Percentiles rank a stretch among this genome's conserved stretches.
These are phyloP conservation scores for Trametes polyzona DNA, from an alignment of 1,284 basidiomycete genomes.

Conservation along the genomic window DNA sequence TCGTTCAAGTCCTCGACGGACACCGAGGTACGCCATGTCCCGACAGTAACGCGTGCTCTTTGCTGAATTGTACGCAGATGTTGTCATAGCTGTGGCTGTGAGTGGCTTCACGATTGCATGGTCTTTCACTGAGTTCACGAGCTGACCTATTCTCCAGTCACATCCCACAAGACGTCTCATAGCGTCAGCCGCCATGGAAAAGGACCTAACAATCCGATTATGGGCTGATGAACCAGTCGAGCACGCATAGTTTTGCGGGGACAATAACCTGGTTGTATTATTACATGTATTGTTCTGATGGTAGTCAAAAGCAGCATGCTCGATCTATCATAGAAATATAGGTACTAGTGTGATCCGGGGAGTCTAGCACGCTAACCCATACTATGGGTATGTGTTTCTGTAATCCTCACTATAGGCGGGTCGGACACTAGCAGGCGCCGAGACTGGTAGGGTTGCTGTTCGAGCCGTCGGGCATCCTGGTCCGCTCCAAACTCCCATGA, in stretches of 20 bases:
- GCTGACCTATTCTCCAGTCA: constrained; percentile 46
- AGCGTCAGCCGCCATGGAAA: constrained; percentile 84
- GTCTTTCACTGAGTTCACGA: neutral
- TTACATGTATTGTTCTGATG: neutral
- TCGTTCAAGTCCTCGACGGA: constrained; percentile 77
- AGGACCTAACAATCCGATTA: constrained; percentile 78
- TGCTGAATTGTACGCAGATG: constrained; percentile 50
- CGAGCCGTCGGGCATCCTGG: neutral
- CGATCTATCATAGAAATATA: too few species aligned
- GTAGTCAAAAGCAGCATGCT: too few species aligned
- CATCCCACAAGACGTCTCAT: constrained; percentile 76
- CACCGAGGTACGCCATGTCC: constrained; percentile 67
- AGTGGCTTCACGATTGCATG: constrained; percentile 32
- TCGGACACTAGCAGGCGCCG: neutral
- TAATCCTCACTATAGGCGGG: too few species aligned
- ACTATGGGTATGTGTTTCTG: too few species aligned
- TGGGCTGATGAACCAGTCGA: constrained; percentile 58
- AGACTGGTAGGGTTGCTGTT: neutral
- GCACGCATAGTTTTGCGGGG: neutral
- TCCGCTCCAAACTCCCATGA: neutral
- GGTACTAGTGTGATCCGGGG: too few species aligned
- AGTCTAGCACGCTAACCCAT: too few species aligned
- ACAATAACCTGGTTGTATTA: neutral
- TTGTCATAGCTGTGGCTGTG: constrained; percentile 75
- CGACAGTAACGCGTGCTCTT: neutral